Evolutionary conservation across 2,329 filamentous ascomycete species (phyloP).

Genomic region (Apiospora saccharicola): DNA sequence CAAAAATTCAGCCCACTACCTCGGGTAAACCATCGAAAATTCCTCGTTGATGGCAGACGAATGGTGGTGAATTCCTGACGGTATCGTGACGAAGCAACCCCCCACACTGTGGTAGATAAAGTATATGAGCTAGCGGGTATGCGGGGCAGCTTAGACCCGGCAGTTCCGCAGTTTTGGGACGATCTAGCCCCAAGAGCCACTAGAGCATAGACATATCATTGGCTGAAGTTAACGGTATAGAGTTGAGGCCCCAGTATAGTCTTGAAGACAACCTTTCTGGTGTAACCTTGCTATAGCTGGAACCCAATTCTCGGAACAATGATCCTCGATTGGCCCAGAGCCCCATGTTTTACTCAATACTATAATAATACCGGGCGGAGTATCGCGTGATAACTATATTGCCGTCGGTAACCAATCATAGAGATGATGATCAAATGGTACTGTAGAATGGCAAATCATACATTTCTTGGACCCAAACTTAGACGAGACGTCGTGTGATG

Average conservation of each 20-base stretch:
- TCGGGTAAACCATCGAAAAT: too few species aligned
- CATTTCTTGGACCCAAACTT: background rate
- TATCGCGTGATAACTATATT: background rate
- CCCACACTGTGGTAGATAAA: background rate
- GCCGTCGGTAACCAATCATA: background rate
- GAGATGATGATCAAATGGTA: too few species aligned
- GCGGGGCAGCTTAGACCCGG: background rate
- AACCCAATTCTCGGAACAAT: background rate
- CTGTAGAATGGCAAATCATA: background rate
- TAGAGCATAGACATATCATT: background rate
- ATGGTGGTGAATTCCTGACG: background rate
- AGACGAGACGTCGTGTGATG: background rate
- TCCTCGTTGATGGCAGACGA: background rate
- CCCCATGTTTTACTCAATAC: background rate
- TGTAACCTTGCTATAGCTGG: background rate
- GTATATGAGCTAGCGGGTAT: background rate
- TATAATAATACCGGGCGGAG: background rate
- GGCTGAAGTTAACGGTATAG: background rate
- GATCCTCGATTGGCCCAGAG: background rate
- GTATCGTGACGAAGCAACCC: conserved; percentile 4
- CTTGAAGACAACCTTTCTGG: background rate
- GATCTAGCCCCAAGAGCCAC: background rate
- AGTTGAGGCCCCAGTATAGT: conserved; percentile 4
- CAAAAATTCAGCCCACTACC: too few species aligned
- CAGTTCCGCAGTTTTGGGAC: conserved; percentile 7